Percentiles rank a stretch among this genome's conserved stretches.
These are phyloP conservation scores for Corchorus capsularis DNA, from an alignment of 345 rosid species.

Conservation along the genomic window DNA sequence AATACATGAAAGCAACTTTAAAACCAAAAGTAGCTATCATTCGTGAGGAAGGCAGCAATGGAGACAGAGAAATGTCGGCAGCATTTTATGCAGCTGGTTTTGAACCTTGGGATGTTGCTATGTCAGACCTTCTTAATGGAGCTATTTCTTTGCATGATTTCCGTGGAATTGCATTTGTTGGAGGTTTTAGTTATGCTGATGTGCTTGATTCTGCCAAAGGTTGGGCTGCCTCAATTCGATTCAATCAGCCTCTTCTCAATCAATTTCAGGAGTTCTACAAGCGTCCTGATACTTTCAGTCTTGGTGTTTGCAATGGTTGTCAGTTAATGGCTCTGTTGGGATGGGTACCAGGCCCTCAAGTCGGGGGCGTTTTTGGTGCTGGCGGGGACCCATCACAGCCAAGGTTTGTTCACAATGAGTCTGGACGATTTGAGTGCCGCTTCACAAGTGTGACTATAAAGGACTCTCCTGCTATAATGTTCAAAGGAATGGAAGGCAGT, in stretches of 20 bases:
- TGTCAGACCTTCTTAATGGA: constrained; percentile 86
- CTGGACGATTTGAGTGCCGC: constrained; percentile 93
- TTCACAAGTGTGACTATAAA: constrained; percentile 74
- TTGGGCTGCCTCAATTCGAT: constrained; percentile 93
- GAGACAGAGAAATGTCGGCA: constrained; percentile 97
- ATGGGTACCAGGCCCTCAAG: constrained; percentile 94
- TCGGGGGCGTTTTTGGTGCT: constrained; percentile 72
- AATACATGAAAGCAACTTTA: constrained; percentile 47
- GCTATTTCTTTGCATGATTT: constrained; percentile 60
- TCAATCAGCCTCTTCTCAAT: constrained; percentile 67
- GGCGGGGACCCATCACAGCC: constrained; percentile 88
- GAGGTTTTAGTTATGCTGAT: constrained; percentile 94
- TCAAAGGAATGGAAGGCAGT: constrained; percentile 95
- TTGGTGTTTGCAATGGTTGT: constrained; percentile 94
- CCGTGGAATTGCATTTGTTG: constrained; percentile 86
- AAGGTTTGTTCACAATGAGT: constrained; percentile 87
- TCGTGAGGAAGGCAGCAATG: constrained; percentile 98
- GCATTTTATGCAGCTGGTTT: constrained; percentile 88
- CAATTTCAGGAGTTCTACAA: constrained; percentile 91
- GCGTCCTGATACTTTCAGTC: constrained; percentile 86
- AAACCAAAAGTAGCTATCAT: constrained; percentile 92
- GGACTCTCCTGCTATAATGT: constrained; percentile 86
- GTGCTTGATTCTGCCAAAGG: constrained; percentile 98
- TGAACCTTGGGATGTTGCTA: constrained; percentile 92
- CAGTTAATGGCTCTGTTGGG: constrained; percentile 94